Conservation (phyloP, 2,329 filamentous ascomycete species). For the Penicillium sp. region DNA sequence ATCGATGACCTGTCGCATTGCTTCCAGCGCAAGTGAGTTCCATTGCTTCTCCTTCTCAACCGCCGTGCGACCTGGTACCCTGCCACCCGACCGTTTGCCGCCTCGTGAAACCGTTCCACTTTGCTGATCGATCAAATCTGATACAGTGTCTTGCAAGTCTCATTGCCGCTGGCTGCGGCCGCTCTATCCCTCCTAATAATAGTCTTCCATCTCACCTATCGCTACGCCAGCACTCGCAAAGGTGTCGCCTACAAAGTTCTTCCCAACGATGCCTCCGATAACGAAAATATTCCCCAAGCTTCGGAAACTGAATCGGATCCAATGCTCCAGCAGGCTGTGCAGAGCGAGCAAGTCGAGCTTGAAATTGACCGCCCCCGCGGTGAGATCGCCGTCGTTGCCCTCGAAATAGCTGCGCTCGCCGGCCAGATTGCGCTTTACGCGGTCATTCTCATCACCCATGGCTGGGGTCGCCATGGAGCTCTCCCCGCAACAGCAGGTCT, state of each 20-base stretch:
- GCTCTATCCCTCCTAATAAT: constrained; percentile 70
- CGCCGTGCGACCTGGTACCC: not conserved
- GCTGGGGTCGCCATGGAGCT: constrained; percentile 61
- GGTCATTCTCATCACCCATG: constrained; percentile 61
- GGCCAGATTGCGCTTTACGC: constrained; percentile 72
- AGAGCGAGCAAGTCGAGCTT: constrained; percentile 51
- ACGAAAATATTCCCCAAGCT: constrained; percentile 58
- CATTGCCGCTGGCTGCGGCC: constrained; percentile 75
- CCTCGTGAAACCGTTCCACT: not conserved
- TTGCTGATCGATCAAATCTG: constrained; percentile 20
- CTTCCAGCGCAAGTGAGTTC: constrained; percentile 58
- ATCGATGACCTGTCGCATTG: constrained; percentile 64
- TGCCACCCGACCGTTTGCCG: not conserved
- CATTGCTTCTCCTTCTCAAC: not conserved
- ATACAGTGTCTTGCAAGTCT: constrained; percentile 72
- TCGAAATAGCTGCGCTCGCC: constrained; percentile 75
- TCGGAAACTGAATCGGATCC: constrained; percentile 57
- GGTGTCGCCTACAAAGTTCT: constrained; percentile 58
- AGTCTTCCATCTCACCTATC: constrained; percentile 58
- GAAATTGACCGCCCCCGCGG: constrained; percentile 75
- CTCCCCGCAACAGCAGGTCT: constrained; percentile 68
- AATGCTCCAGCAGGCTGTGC: constrained; percentile 58
- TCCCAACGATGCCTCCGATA: constrained; percentile 39
- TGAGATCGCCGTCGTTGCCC: constrained; percentile 67
- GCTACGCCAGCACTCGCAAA: constrained; percentile 56